Evolutionary conservation across 2,329 filamentous ascomycete genomes (phyloP).

Genomic region (Cercospora berteroae): DNA sequence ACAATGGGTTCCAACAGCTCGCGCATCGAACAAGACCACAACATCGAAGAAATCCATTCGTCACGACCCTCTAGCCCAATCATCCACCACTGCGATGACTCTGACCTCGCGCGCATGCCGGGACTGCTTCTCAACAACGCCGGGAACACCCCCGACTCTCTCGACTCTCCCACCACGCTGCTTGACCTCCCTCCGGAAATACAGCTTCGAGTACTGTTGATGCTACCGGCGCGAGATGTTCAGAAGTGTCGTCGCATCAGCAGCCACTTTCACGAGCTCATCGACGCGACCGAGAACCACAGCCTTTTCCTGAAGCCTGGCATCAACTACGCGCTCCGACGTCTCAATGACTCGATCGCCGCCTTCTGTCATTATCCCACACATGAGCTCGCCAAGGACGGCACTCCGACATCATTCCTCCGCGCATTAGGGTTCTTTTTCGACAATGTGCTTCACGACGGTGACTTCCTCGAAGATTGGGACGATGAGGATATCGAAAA

Average conservation of each 20-base stretch:
- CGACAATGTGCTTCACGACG: neutral
- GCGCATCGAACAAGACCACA: neutral
- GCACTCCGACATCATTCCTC: neutral
- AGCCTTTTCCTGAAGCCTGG: neutral
- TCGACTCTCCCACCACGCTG: neutral
- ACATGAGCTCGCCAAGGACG: neutral
- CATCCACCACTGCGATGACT: neutral
- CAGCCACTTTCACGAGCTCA: neutral
- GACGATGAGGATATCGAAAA: neutral
- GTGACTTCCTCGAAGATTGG: neutral
- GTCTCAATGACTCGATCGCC: neutral
- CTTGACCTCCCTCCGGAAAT: slow-evolving; percentile 7
- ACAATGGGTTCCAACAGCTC: neutral
- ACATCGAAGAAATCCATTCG: neutral
- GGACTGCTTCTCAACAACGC: neutral
- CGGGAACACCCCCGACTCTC: neutral
- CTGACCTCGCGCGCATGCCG: neutral
- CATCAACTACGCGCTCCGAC: neutral
- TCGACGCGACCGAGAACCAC: neutral
- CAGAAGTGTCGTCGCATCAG: slow-evolving; percentile 11
- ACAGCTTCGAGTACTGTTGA: neutral
- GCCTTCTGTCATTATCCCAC: neutral
- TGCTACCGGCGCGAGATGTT: neutral
- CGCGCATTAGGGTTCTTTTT: neutral
- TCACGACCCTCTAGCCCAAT: neutral